These are phyloP conservation scores for Aspergillus ustus DNA, from an alignment of 2,329 filamentous ascomycete genomes.

Conservation along the genomic window DNA sequence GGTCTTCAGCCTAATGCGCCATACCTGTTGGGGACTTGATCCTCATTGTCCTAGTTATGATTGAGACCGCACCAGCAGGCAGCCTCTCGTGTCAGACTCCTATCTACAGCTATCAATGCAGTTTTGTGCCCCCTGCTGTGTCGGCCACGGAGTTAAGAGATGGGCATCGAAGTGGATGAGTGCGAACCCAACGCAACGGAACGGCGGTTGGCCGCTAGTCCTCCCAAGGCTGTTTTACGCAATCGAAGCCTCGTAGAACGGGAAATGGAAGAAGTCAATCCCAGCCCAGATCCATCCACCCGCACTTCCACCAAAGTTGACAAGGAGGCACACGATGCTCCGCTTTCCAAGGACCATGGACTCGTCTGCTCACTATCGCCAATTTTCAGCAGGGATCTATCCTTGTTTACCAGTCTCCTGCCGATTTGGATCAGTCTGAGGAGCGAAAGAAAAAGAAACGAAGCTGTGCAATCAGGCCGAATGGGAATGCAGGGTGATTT, in stretches of 20 bases:
- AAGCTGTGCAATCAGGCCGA: conserved; percentile 10
- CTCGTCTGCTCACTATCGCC: neutral
- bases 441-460: conserved; percentile 7
- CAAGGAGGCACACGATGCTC: neutral
- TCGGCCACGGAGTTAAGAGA: neutral
- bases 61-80: conserved; percentile 4
- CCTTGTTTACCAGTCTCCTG: neutral
- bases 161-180: neutral
- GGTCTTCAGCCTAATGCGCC: conserved; percentile 23
- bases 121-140: neutral
- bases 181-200: conserved; percentile 23
- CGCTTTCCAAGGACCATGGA: neutral
- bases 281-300: conserved; percentile 15
- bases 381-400: conserved; percentile 5
- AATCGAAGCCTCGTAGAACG: conserved; percentile 31
- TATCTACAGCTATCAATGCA: neutral
- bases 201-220: conserved; percentile 21
- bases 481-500: neutral
- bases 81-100: neutral
- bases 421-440: neutral
- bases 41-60: neutral
- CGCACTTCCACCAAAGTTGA: neutral
- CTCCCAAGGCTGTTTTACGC: conserved; percentile 18
- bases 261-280: conserved; percentile 33
- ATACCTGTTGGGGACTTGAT: conserved; percentile 2